These are phyloP conservation scores for Salicornia ramosissima DNA, from an alignment of 148 eudicot genomes.

Conservation along the genomic window DNA sequence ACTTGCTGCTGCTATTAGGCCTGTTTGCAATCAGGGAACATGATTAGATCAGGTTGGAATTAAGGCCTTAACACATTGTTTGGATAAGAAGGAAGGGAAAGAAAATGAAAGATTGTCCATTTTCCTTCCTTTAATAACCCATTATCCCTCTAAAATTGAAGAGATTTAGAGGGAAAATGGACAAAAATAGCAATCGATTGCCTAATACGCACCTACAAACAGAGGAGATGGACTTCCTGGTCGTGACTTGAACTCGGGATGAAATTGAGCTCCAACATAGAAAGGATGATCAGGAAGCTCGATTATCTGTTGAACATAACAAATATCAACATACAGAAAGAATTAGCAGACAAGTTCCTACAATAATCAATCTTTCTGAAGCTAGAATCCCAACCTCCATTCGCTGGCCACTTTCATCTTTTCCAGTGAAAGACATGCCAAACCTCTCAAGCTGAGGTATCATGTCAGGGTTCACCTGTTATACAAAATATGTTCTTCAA, in stretches of 20 bases:
- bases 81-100: too few species aligned
- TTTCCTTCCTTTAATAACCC: not conserved
- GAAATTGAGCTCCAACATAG: constrained; percentile 88
- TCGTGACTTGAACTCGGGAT: constrained; percentile 92
- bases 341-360: not conserved
- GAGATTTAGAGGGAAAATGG: not conserved
- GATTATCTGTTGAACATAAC: constrained; percentile 50
- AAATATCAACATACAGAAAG: not conserved
- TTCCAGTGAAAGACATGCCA: constrained; percentile 84
- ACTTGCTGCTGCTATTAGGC: constrained; percentile 79
- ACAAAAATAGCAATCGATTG: too few species aligned
- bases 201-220: constrained; percentile 55
- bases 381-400: constrained; percentile 65
- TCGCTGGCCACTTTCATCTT: constrained; percentile 84
- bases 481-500: constrained; percentile 3
- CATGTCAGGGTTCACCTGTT: constrained; percentile 83
- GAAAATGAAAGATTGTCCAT: too few species aligned
- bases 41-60: not conserved
- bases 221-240: constrained; percentile 92
- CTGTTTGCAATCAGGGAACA: constrained; percentile 30
- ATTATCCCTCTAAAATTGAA: too few species aligned
- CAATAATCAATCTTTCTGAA: not conserved
- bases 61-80: too few species aligned
- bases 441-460: constrained; percentile 73
- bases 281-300: constrained; percentile 80